Base-by-base conservation (phyloP, 164 flowering plant genomes). In the Stephania yunnanensis region DNA sequence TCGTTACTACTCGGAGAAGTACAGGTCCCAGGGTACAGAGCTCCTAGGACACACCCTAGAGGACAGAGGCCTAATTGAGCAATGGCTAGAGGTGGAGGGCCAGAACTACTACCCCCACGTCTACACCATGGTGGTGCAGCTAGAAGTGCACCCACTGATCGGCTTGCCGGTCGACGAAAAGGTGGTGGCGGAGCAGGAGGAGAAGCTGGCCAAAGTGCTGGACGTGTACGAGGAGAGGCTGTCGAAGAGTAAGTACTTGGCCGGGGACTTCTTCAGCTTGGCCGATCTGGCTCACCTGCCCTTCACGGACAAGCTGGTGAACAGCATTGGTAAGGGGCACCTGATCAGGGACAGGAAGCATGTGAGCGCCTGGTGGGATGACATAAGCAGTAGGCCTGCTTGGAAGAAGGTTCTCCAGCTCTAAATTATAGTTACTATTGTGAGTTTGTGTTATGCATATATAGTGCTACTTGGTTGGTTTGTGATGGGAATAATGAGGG, bases 201-300 rank as follows among this genome's bases (percentile, higher is more conserved):
- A 86, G 78, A 82, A 89, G 77, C 89, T 87, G 20, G 82, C 44
- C 4, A 74, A 80, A 36, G 89, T 85, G 58, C 67, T 87, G 73
- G 92, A 86, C 45, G 53, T 89, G 29, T 86, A 87, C 58, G 88
- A 88, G 75, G 85, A 84, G 74, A 81, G 84, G 81, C 87, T 87
- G 31, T 76, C 88, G 1, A 76, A 78, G 71, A 84, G 83, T 82
- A 84, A 85, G 67, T 89, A 87, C 82, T 78, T 89, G 74, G 92
- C 87, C 30, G 89, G 90, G 20, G 87, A 89, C 65, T 85, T 85
- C 82, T 84, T 81, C 55, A 87, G 88, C 78, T 78, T 89, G 22
- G 90, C 90, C 58, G 92, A 87, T 73, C 84, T 87, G 1, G 78
- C 85, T 70, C 87, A 86, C 79, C 79, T 89, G 10, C 89, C 92